Conservation (phyloP, 1,139 yeast genomes). For the Pichia sp. region DNA sequence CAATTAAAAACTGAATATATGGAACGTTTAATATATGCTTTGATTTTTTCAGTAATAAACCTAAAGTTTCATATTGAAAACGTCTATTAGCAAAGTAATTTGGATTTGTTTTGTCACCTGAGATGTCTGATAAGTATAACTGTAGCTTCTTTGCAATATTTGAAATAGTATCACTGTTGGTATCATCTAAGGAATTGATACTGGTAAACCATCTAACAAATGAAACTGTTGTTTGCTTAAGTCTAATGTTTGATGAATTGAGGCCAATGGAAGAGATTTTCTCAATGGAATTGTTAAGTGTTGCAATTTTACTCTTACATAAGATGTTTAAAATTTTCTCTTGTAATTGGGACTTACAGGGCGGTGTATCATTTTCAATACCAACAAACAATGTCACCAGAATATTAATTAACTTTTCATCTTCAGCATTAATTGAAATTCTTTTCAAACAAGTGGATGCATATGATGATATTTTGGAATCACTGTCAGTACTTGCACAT, state of each 20-base stretch:
- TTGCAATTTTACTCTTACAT: conserved; percentile 46
- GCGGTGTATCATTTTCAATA: conserved; percentile 33
- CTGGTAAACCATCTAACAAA: conserved; percentile 40
- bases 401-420: conserved; percentile 35
- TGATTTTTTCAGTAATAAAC: conserved; percentile 51
- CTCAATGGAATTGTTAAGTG: conserved; percentile 35
- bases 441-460: conserved; percentile 50
- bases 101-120: conserved; percentile 18
- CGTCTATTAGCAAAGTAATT: conserved; percentile 43
- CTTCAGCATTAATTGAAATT: conserved; percentile 47
- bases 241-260: conserved; percentile 41
- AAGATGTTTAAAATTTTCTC: conserved; percentile 51
- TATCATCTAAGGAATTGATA: conserved; percentile 18
- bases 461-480: conserved; percentile 44
- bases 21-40: conserved; percentile 43
- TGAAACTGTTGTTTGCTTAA: conserved; percentile 47
- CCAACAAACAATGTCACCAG: conserved; percentile 47
- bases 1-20: conserved; percentile 60
- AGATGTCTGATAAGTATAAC: conserved; percentile 42
- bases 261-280: conserved; percentile 51
- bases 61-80: conserved; percentile 71
- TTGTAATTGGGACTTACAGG: conserved; percentile 51
- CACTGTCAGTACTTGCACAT: conserved; percentile 60
- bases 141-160: conserved; percentile 47
- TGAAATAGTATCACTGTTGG: conserved; percentile 31